Percentiles rank a stretch among this genome's conserved stretches.
These are phyloP conservation scores for Tilletia indica DNA, from an alignment of 1,284 basidiomycete species.

Conservation along the genomic window DNA sequence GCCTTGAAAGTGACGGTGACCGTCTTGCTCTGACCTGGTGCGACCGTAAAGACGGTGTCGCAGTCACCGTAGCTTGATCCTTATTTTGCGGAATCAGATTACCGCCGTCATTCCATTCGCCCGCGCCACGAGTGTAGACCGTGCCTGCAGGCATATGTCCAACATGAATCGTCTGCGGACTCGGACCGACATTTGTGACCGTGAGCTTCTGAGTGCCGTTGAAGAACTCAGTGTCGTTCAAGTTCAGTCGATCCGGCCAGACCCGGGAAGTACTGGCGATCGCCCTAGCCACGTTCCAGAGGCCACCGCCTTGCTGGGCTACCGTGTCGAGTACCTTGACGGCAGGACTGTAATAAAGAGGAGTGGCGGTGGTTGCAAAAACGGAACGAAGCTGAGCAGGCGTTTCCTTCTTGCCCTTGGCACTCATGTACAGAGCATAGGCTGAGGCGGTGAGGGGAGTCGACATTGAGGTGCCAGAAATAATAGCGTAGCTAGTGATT, in stretches of 20 bases:
- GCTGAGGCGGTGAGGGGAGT: not conserved
- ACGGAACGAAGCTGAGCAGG: conserved; percentile 58
- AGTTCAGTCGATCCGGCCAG: conserved; percentile 64
- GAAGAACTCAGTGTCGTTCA: conserved; percentile 67
- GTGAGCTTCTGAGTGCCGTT: conserved; percentile 33
- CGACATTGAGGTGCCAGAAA: not conserved
- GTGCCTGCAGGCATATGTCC: conserved; percentile 43
- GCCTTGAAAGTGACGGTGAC: conserved; percentile 57
- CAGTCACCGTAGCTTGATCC: conserved; percentile 60
- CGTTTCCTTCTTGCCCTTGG: conserved; percentile 59
- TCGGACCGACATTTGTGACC: conserved; percentile 41
- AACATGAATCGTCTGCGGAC: conserved; percentile 35
- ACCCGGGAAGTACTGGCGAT: conserved; percentile 62
- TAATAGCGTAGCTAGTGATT: conserved; percentile 12
- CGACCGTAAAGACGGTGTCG: conserved; percentile 56
- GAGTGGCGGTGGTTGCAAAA: conserved; percentile 66
- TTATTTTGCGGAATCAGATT: conserved; percentile 58
- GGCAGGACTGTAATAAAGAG: conserved; percentile 60
- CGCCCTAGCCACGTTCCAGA: conserved; percentile 68
- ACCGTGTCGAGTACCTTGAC: conserved; percentile 64
- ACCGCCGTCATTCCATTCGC: conserved; percentile 33
- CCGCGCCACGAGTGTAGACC: conserved; percentile 55
- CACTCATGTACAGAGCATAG: conserved; percentile 64
- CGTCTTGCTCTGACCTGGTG: conserved; percentile 51
- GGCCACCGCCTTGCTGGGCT: conserved; percentile 68